Evolutionary conservation across 1,284 basidiomycete genomes (phyloP).

Genomic region (Pseudozyma tsukubaensis): DNA sequence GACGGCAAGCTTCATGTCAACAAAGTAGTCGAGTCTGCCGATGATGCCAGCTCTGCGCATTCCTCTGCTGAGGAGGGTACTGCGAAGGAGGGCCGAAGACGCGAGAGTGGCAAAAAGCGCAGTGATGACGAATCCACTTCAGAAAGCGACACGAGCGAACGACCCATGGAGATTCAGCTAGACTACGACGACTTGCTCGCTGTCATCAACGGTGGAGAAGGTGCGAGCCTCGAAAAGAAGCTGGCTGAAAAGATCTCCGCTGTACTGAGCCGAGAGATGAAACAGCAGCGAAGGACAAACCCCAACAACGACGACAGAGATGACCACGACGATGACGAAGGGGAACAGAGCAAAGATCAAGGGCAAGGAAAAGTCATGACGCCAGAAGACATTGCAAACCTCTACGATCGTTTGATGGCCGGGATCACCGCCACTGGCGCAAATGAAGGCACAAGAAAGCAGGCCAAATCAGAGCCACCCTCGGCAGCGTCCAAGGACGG

Average conservation of each 20-base stretch:
- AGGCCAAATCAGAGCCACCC: no score
- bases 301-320: background rate
- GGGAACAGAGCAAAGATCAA: background rate
- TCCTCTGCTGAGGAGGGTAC: background rate
- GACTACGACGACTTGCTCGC: constrained; percentile 37
- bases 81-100: constrained; percentile 5
- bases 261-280: constrained; percentile 18
- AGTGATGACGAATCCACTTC: constrained; percentile 7
- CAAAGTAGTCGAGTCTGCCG: constrained; percentile 1
- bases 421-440: constrained; percentile 4
- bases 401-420: constrained; percentile 17
- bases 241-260: constrained; percentile 33
- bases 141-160: constrained; percentile 1
- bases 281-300: background rate
- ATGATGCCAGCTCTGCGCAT: background rate
- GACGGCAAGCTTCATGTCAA: constrained; percentile 26
- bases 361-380: constrained; percentile 8
- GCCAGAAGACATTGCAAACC: constrained; percentile 18
- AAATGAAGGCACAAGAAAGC: no score
- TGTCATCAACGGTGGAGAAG: constrained; percentile 23
- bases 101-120: constrained; percentile 29
- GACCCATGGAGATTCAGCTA: constrained; percentile 30
- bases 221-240: constrained; percentile 21
- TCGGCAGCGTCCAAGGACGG: background rate
- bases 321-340: background rate